phyloP scores from a whole-genome alignment of 2,329 filamentous ascomycete genomes.

The Diplodia scrobiculata region DNA sequence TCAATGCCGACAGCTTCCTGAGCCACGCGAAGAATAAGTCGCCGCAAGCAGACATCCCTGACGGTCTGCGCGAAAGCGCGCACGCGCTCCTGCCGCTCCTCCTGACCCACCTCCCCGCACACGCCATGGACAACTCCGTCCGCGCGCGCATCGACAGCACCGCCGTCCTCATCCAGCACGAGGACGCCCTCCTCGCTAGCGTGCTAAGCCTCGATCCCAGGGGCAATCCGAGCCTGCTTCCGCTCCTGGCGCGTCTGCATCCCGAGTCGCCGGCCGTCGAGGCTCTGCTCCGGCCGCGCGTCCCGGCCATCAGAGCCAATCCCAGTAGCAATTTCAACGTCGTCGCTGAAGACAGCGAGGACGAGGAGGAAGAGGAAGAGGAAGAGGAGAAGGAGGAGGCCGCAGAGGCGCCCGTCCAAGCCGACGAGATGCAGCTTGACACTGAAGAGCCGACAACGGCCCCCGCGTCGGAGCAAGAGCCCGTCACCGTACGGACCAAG shows the following conservation, averaged over 20 bases:
- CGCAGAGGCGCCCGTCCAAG: conserved; percentile 14
- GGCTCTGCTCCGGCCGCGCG: conserved; percentile 61
- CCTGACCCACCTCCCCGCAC: conserved; percentile 65
- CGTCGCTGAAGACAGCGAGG: conserved; percentile 32
- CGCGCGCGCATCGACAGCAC: conserved; percentile 79
- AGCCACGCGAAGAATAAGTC: conserved; percentile 43
- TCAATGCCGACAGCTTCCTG: conserved; percentile 75
- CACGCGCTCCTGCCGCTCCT: conserved; percentile 63
- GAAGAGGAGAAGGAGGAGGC: conserved; percentile 30
- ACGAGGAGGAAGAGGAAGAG: conserved; percentile 35
- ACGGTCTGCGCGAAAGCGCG: conserved; percentile 60
- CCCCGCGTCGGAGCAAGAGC: background rate
- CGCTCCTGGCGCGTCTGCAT: conserved; percentile 71
- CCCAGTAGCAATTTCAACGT: conserved; percentile 12
- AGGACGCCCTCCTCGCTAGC: conserved; percentile 75
- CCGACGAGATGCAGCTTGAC: conserved; percentile 23
- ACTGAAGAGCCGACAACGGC: too few relatives aligned
- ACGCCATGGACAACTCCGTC: conserved; percentile 68
- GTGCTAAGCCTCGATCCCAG: conserved; percentile 73
- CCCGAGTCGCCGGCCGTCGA: conserved; percentile 68
- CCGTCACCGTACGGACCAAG: background rate
- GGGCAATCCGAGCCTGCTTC: conserved; percentile 73
- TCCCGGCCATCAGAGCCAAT: conserved; percentile 47
- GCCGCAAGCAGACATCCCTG: conserved; percentile 43
- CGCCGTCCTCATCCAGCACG: conserved; percentile 69